Evolutionary conservation across 2,329 filamentous ascomycete species (phyloP).

Genomic region (Penicillium occitanis): DNA sequence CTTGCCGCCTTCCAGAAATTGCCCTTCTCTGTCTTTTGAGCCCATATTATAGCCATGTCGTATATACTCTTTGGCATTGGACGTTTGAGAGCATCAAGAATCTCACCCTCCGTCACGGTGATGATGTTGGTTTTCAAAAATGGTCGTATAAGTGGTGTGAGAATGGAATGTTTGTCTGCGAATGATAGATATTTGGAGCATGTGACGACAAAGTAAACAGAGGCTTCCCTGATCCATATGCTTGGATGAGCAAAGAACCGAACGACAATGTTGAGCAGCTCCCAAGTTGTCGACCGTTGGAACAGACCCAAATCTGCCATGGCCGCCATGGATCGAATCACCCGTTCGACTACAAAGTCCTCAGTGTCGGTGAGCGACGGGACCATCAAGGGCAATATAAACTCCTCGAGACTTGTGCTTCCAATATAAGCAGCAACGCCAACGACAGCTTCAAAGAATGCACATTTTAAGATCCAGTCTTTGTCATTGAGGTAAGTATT

Average conservation of each 20-base stretch:
- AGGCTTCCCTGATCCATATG: slow-evolving; percentile 88
- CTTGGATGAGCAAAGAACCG: slow-evolving; percentile 93
- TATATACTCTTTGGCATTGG: slow-evolving; percentile 77
- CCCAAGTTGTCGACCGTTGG: slow-evolving; percentile 80
- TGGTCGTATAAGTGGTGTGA: slow-evolving; percentile 75
- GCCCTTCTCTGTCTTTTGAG: slow-evolving; percentile 73
- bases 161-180: slow-evolving; percentile 79
- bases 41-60: slow-evolving; percentile 85
- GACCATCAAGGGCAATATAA: slow-evolving; percentile 92
- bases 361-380: slow-evolving; percentile 91
- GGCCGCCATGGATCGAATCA: slow-evolving; percentile 80
- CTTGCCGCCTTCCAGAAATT: slow-evolving; percentile 81
- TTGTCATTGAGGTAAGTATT: slow-evolving; percentile 97
- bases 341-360: slow-evolving; percentile 89
- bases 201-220: slow-evolving; percentile 77
- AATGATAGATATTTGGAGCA: slow-evolving; percentile 72
- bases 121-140: slow-evolving; percentile 75
- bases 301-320: slow-evolving; percentile 87
- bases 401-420: slow-evolving; percentile 85
- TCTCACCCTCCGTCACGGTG: slow-evolving; percentile 66
- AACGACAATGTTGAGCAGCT: slow-evolving; percentile 77
- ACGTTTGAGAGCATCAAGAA: slow-evolving; percentile 80
- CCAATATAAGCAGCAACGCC: slow-evolving; percentile 90
- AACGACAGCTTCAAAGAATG: slow-evolving; percentile 93
- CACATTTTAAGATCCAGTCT: slow-evolving; percentile 94